Percentiles rank a stretch among this genome's conserved stretches.
Evolutionary conservation across 2,329 filamentous ascomycete species (phyloP).

Genomic region (Saccharata proteae): DNA sequence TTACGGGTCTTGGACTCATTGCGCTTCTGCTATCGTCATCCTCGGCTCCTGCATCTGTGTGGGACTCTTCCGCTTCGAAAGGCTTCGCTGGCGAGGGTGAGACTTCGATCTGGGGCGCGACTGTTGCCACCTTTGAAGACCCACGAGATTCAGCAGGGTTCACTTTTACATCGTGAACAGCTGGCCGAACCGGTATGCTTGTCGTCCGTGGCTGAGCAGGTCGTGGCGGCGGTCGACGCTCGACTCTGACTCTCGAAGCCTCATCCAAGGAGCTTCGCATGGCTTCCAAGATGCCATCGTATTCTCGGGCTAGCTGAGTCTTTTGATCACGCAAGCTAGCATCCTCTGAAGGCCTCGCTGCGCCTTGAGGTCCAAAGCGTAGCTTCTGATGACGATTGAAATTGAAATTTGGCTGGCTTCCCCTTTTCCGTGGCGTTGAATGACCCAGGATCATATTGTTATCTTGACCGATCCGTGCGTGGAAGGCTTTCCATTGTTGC

Average conservation of each 20-base stretch:
- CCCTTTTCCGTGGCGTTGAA: constrained; percentile 6
- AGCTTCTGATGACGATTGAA: constrained; percentile 23
- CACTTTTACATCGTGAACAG: too few species aligned
- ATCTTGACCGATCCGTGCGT: constrained; percentile 27
- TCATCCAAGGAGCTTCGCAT: constrained; percentile 2
- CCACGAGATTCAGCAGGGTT: too few species aligned
- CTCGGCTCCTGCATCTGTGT: too few species aligned
- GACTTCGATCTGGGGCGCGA: too few species aligned
- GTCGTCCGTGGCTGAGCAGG: neutral
- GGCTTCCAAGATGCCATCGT: constrained; percentile 4
- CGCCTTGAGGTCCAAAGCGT: constrained; percentile 10
- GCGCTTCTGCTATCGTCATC: too few species aligned
- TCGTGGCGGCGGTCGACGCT: constrained; percentile 1
- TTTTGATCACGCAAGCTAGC: neutral
- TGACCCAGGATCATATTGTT: neutral
- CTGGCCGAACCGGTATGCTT: too few species aligned
- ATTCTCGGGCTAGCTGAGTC: constrained; percentile 1
- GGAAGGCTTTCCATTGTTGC: constrained; percentile 61
- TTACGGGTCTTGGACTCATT: too few species aligned
- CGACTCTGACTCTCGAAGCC: neutral
- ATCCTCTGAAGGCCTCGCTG: neutral
- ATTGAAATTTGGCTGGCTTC: constrained; percentile 11
- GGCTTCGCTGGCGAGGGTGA: too few species aligned
- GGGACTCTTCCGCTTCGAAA: too few species aligned
- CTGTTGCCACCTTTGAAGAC: too few species aligned